A percentile compares a stretch with the other conserved stretches of the same genome.
Evolutionary conservation across 2,329 filamentous ascomycete species (phyloP).

Genomic region (Zasmidium angulare): DNA sequence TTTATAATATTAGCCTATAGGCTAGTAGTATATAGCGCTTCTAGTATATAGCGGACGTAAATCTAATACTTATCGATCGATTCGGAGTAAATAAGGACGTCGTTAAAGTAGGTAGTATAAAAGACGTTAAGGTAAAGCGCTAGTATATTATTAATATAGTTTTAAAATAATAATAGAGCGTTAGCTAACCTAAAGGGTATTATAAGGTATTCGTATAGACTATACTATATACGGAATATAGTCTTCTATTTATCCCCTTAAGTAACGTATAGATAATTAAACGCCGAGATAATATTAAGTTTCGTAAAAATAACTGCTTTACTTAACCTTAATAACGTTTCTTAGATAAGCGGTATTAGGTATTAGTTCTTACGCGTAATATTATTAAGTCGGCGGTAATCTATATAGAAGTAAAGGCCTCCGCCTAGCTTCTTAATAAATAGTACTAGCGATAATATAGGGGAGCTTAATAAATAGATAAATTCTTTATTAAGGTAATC

Average conservation of each 20-base stretch:
- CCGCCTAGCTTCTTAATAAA: not conserved
- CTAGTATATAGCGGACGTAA: constrained; percentile 25
- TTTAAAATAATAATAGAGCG: not conserved
- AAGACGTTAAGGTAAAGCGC: constrained; percentile 25
- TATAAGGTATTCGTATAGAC: not conserved
- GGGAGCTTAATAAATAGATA: not conserved
- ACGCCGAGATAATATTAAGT: too few relatives aligned
- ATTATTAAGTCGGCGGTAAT: not conserved
- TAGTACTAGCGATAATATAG: not conserved
- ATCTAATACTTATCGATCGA: constrained; percentile 29
- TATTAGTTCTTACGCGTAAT: constrained; percentile 17
- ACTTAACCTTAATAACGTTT: constrained; percentile 21
- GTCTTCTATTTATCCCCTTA: constrained; percentile 10
- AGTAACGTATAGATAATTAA: constrained; percentile 12
- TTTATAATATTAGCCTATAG: constrained; percentile 12
- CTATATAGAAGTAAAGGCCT: too few relatives aligned
- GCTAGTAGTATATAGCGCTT: constrained; percentile 4
- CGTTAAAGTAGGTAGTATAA: constrained; percentile 31
- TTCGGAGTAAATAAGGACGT: constrained; percentile 32
- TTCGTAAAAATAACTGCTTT: constrained; percentile 18
- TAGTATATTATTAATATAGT: too few relatives aligned
- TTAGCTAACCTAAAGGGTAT: not conserved
- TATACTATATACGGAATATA: constrained; percentile 9
- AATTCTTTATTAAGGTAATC: not conserved
- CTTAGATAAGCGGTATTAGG: constrained; percentile 27